Evolutionary conservation across 306 rosid species (phyloP).

Genomic region (Prunus persica): Prunus_persica_NCBIv2 NC_034012.1:19081501-19082000

Average conservation of each 20-base stretch:
- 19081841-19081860: constrained; percentile 55
- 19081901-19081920: too few species aligned
- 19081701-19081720: constrained; percentile 29
- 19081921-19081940: not conserved
- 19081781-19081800: constrained; percentile 37
- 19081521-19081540: constrained; percentile 22
- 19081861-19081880: constrained; percentile 34
- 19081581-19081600: constrained; percentile 42
- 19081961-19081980: too few species aligned
- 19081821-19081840: constrained; percentile 46
- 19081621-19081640: constrained; percentile 29
- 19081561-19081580: constrained; percentile 34
- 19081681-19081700: constrained; percentile 43
- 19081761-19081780: constrained; percentile 32
- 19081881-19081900: constrained; percentile 44
- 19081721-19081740: constrained; percentile 51
- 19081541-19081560: constrained; percentile 35
- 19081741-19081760: constrained; percentile 33
- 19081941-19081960: not conserved
- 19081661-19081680: constrained; percentile 26
- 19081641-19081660: constrained; percentile 42
- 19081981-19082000: too few species aligned
- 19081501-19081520: too few species aligned
- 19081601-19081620: constrained; percentile 37
- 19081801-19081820: constrained; percentile 37